Evolutionary conservation across 306 rosid genomes (phyloP), one percentile per base, ranked within the genome.

Genomic region (Albizia julibrissin): DNA sequence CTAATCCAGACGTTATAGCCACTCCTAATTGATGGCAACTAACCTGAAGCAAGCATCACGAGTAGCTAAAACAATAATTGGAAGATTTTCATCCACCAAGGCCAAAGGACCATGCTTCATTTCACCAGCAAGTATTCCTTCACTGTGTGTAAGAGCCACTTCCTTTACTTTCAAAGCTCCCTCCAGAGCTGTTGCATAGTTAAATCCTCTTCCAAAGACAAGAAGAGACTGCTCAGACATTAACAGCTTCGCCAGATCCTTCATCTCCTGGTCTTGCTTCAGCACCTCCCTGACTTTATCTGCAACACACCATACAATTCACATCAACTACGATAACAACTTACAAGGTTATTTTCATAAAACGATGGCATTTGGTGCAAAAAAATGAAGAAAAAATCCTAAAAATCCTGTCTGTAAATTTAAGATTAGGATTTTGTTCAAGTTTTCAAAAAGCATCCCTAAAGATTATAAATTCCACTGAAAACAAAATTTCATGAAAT

Each of bases 101-200:
- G 99, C 99, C 90, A 95, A 86, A 61, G 99, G 99, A 21, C 99
- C 99, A 47, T 95, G 99, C 83, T 95, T 95, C 99, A 95, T 95
- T 92, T 95, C 99, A 84, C 99, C 98, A 1, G 99, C 99, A 79
- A 95, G 99, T 85, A 95, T 93, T 84, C 99, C 99, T 89, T 95
- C 99, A 65, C 99, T 95, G 49, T 95, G 99, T 97, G 91, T 95
- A 49, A 93, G 97, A 59, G 99, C 92, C 86, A 95, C 99, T 89
- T 95, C 99, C 86, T 95, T 95, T 56, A 95, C 99, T 87, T 95
- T 95, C 88, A 95, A 84, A 87, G 99, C 99, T 77, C 98, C 99
- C 86, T 95, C 99, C 47, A 95, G 89, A 69, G 99, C 96, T 19
- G 99, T 89, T 71, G 99, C 99, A 66, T 93, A 95, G 87, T 93